Evolutionary conservation across 768 basidiomycete species (phyloP).

Genomic region (Xanthoconium stramineum): DNA sequence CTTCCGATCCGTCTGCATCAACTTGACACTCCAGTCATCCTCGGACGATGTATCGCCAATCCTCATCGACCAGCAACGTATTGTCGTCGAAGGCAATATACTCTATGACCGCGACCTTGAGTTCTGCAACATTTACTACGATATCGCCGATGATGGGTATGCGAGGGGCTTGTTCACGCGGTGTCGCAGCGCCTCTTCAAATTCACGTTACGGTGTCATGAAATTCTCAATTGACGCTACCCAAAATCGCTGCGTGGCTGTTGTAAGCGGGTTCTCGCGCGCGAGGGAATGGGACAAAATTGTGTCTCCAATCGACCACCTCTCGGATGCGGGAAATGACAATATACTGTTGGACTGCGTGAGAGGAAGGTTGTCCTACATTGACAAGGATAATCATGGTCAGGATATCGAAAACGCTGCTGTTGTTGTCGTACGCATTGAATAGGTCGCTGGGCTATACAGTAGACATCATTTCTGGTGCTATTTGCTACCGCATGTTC

Average conservation of each 20-base stretch:
- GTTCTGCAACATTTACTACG: neutral
- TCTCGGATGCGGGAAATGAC: neutral
- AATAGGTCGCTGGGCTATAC: neutral
- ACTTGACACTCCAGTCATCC: neutral
- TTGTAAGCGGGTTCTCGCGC: neutral
- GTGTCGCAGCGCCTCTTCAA: too few relatives aligned
- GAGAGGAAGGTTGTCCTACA: neutral
- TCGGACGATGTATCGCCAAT: neutral
- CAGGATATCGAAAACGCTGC: neutral
- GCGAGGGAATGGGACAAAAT: neutral
- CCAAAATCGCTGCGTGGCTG: neutral
- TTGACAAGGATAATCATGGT: neutral
- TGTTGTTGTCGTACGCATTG: neutral
- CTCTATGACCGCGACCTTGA: neutral
- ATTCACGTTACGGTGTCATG: neutral
- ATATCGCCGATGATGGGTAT: neutral
- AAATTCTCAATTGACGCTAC: neutral
- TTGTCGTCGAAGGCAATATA: too few relatives aligned
- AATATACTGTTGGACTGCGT: neutral
- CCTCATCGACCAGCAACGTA: neutral
- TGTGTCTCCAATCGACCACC: neutral
- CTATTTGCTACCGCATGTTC: too few relatives aligned
- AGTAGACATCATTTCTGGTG: too few relatives aligned
- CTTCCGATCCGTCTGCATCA: neutral
- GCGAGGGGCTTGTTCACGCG: neutral